These are phyloP conservation scores for Durusdinium trenchii DNA, from an alignment of 73 alveolate genomes.

Conservation along the genomic window DNA sequence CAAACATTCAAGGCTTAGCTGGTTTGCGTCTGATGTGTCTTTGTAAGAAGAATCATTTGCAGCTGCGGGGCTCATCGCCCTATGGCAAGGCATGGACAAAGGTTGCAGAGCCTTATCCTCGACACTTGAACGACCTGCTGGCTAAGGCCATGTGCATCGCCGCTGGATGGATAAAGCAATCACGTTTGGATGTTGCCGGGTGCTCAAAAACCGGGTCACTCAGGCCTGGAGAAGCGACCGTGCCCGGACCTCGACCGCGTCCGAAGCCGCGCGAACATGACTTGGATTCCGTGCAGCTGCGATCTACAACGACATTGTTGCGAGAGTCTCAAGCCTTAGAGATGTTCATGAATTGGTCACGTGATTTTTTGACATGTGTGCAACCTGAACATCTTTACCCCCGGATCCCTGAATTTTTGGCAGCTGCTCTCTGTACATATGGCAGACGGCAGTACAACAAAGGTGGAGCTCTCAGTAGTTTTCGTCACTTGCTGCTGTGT, in stretches of 20 bases:
- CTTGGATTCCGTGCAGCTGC: not conserved
- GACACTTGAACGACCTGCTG: not conserved
- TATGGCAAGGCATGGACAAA: not conserved
- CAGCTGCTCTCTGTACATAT: not conserved
- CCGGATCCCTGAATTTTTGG: not conserved
- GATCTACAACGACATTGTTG: not conserved
- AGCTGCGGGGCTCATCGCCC: not conserved
- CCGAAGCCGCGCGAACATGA: not conserved
- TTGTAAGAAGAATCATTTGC: not conserved
- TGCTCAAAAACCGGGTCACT: not conserved
- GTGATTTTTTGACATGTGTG: too few species aligned
- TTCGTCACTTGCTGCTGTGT: not conserved
- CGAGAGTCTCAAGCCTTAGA: not conserved
- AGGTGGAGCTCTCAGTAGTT: not conserved
- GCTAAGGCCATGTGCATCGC: not conserved
- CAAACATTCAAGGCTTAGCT: not conserved
- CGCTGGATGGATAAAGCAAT: not conserved
- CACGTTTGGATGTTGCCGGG: not conserved
- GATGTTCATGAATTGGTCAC: not conserved
- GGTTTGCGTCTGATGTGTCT: not conserved
- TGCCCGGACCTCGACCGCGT: not conserved
- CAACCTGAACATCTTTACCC: not conserved
- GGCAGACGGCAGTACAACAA: not conserved
- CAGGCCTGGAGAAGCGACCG: not conserved
- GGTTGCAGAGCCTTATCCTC: slow-evolving; percentile 20